phyloP scores from a whole-genome alignment of 306 rosid genomes.

The Corylus heterophylla region DNA sequence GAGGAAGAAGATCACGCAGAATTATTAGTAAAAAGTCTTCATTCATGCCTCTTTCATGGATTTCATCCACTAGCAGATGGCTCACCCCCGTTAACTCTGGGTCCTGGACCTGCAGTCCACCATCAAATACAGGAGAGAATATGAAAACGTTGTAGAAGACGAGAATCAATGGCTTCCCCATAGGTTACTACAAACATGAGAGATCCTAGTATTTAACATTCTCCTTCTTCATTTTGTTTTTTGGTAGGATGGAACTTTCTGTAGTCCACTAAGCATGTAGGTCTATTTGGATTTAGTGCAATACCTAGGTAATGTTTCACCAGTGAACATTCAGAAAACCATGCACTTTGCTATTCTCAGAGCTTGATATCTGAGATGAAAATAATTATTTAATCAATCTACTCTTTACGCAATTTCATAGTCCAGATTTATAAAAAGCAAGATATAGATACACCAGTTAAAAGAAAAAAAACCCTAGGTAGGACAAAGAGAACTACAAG shows the following conservation, averaged over 20 bases:
- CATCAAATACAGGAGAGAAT: conserved; percentile 29
- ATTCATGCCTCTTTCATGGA: conserved; percentile 99
- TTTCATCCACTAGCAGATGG: conserved; percentile 96
- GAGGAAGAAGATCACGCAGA: conserved; percentile 89
- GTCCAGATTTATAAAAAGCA: not conserved
- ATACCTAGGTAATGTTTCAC: not conserved
- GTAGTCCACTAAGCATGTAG: not conserved
- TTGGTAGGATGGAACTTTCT: not conserved
- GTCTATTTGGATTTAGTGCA: not conserved
- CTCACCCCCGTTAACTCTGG: conserved; percentile 78
- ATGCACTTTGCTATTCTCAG: not conserved
- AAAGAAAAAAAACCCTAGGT: conserved; percentile 6
- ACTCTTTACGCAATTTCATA: not conserved
- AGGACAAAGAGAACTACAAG: conserved; percentile 9
- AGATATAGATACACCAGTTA: not conserved
- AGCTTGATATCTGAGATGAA: not conserved
- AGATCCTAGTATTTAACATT: not conserved
- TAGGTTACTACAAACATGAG: not conserved
- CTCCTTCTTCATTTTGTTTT: not conserved
- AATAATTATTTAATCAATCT: conserved; percentile 1
- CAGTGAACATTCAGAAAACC: not conserved
- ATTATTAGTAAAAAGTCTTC: conserved; percentile 89
- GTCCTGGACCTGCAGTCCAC: conserved; percentile 77
- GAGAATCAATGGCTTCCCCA: conserved; percentile 25
- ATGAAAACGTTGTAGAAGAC: conserved; percentile 20